These are phyloP conservation scores for Suillus brevipes DNA, from an alignment of 768 basidiomycete species.

Conservation along the genomic window DNA sequence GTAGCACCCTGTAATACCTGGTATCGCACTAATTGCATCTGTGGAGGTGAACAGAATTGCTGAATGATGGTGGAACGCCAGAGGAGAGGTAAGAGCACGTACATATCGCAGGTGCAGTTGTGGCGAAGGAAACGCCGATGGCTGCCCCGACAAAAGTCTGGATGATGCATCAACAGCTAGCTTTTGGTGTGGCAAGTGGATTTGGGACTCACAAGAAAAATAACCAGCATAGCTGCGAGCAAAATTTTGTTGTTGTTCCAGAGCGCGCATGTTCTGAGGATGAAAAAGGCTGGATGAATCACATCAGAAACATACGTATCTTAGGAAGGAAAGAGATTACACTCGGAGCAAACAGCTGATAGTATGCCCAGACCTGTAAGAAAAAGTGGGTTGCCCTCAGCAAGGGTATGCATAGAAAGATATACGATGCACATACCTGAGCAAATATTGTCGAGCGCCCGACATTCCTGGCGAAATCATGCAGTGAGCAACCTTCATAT, in stretches of 20 bases:
- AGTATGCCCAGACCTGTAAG: neutral
- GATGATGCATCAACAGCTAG: neutral
- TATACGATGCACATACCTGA: neutral
- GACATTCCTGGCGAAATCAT: neutral
- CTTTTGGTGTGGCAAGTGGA: neutral
- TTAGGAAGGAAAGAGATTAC: neutral
- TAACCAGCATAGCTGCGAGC: neutral
- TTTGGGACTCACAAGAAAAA: neutral
- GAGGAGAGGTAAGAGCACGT: neutral
- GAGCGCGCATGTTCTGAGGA: neutral
- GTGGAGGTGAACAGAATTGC: neutral
- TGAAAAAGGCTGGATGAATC: neutral
- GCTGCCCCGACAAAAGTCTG: neutral
- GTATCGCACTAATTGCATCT: neutral
- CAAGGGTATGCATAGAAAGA: neutral
- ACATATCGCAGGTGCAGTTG: neutral
- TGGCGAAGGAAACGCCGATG: neutral
- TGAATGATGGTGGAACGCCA: neutral
- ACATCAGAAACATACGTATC: neutral
- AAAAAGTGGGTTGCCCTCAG: neutral
- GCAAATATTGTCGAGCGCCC: neutral
- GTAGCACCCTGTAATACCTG: slow-evolving; percentile 2
- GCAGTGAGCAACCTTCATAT: neutral
- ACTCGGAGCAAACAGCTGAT: neutral
- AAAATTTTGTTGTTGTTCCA: neutral